Percentiles rank a stretch among this genome's conserved stretches.
Evolutionary conservation across 1,139 yeast species (phyloP).

Genomic region (Lodderomyces margitis): DNA sequence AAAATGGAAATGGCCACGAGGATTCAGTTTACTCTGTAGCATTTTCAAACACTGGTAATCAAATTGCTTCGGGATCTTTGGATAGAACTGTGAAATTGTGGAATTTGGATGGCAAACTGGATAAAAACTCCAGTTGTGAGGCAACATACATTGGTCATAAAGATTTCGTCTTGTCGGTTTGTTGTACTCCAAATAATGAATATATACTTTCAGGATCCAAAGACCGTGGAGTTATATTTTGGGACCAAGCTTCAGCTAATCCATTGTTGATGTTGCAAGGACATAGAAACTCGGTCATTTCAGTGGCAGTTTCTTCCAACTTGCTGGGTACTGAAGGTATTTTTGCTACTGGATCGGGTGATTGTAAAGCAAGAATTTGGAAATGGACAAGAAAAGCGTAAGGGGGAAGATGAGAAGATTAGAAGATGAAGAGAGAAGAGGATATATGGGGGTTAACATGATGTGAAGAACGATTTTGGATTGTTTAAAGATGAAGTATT

Average conservation of each 20-base stretch:
- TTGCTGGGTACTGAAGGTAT: constrained; percentile 70
- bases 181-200: constrained; percentile 91
- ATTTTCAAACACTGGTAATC: constrained; percentile 87
- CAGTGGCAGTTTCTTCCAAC: constrained; percentile 85
- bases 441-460: neutral
- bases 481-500: neutral
- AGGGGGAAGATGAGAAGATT: constrained; percentile 1
- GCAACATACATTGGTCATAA: constrained; percentile 95
- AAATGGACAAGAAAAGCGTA: constrained; percentile 48
- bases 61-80: constrained; percentile 90
- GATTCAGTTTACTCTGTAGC: constrained; percentile 96
- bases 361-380: constrained; percentile 97
- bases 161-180: constrained; percentile 91
- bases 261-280: constrained; percentile 96
- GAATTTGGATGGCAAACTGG: constrained; percentile 71
- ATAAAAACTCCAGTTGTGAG: constrained; percentile 68
- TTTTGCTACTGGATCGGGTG: constrained; percentile 98
- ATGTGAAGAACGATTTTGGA: neutral
- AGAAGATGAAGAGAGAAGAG: constrained; percentile 3
- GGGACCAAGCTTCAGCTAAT: constrained; percentile 93
- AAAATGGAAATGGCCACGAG: constrained; percentile 88
- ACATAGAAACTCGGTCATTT: constrained; percentile 92
- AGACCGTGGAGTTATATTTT: constrained; percentile 94
- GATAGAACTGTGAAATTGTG: constrained; percentile 96
- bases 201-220: constrained; percentile 93